These are phyloP conservation scores for Cinnamomum chago DNA, from an alignment of 164 flowering plant species.

Conservation along the genomic window DNA sequence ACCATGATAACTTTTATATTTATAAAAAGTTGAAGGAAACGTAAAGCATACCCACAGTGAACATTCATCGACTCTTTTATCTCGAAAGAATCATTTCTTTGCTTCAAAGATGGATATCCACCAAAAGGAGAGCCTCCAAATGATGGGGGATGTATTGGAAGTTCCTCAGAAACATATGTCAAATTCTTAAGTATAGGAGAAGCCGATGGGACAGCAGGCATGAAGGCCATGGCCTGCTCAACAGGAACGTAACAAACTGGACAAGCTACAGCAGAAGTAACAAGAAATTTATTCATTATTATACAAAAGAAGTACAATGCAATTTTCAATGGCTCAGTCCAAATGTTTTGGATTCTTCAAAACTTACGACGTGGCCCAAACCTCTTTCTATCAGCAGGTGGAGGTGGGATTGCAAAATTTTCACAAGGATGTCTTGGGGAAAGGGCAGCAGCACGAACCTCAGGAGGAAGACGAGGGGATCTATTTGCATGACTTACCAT, in stretches of 20 bases:
- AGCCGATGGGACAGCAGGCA: conserved; percentile 56
- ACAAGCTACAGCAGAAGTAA: conserved; percentile 53
- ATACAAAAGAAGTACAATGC: background rate
- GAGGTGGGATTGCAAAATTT: conserved; percentile 15
- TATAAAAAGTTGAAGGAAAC: background rate
- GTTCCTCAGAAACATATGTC: conserved; percentile 57
- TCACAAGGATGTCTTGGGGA: conserved; percentile 50
- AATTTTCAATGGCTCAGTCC: background rate
- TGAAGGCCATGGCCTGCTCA: conserved; percentile 63
- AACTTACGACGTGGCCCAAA: conserved; percentile 90
- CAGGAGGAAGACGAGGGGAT: conserved; percentile 6
- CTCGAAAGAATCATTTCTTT: too few relatives aligned
- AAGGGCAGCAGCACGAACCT: conserved; percentile 2
- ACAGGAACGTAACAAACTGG: conserved; percentile 87
- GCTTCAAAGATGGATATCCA: conserved; percentile 56
- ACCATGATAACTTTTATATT: too few relatives aligned
- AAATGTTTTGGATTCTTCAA: conserved; percentile 4
- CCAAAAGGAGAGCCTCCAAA: conserved; percentile 94
- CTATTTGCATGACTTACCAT: conserved; percentile 7
- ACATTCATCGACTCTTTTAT: too few relatives aligned
- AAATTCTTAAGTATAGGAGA: conserved; percentile 63
- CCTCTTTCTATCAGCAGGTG: conserved; percentile 55
- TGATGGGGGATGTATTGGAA: conserved; percentile 38
- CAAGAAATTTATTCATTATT: too few relatives aligned
- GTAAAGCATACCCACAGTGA: too few relatives aligned